Base-by-base conservation (phyloP, 2,329 filamentous ascomycete species). In the Botrytis cinerea region DNA sequence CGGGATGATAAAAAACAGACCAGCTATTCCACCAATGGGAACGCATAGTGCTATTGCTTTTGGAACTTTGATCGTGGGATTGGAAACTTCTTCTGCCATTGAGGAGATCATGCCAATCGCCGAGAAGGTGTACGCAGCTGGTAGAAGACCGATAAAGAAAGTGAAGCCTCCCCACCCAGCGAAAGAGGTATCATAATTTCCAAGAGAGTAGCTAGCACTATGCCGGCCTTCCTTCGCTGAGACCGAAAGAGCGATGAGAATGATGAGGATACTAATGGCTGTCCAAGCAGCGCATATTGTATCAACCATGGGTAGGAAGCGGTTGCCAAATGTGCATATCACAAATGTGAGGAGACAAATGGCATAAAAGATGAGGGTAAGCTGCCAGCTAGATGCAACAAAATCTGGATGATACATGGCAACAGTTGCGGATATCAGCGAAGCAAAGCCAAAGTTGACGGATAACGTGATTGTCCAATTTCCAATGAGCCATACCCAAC, bases 381-480 rank as follows among this genome's bases (percentile, higher is more conserved):
- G 84, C 81, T 94, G 91, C 85, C 91, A 94, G 43, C 84, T 80
- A 61, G 84, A 85, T 63, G 87, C 82, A 0, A 79, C 82, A 79
- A 86, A 89, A 73, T 86, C 83, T 0, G 87, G 86, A 71, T 87
- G 84, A 76, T 86, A 90, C 76, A 90, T 85, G 4, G 85, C 83
- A 7, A 88, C 80, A 0, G 84, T 84, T 0, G 85, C 87, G 4
- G 85, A 84, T 48, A 89, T 82, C 64, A 90, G 78, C 1, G 85
- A 87, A 1, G 87, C 87, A 73, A 88, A 87, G 79, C 91, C 92
- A 78, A 94, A 94, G 84, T 93, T 93, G 80, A 94, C 92, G n/a
- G 91, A 88, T n/a, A 94, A 85, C 0, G 92, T 94, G 77, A 95
- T 95, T 77, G 91, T 93, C 81, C 94, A 91, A 83, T 94, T 94